These are phyloP conservation scores for Neophaeococcomyces aloes DNA, from an alignment of 2,329 filamentous ascomycete species.

Conservation along the genomic window DNA sequence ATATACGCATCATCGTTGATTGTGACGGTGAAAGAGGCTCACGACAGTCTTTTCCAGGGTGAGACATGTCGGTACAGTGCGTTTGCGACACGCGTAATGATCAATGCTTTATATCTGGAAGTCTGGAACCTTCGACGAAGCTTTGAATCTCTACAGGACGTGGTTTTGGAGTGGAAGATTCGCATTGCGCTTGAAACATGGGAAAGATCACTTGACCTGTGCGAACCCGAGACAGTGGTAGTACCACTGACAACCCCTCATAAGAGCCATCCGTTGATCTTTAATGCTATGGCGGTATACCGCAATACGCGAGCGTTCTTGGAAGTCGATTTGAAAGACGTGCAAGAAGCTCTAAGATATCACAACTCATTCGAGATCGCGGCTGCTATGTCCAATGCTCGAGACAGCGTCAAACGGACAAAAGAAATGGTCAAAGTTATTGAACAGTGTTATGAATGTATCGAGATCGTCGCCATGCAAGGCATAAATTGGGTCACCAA, in stretches of 20 bases:
- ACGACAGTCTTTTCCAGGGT: conserved; percentile 91
- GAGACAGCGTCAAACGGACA: conserved; percentile 87
- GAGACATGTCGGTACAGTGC: conserved; percentile 86
- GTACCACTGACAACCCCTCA: conserved; percentile 89
- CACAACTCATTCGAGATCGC: conserved; percentile 96
- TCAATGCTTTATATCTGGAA: conserved; percentile 94
- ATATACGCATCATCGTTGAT: conserved; percentile 59
- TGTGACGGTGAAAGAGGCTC: conserved; percentile 84
- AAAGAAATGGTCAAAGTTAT: conserved; percentile 98
- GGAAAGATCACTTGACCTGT: conserved; percentile 90
- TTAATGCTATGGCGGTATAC: conserved; percentile 96
- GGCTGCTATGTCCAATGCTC: conserved; percentile 87
- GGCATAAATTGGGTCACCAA: conserved; percentile 97
- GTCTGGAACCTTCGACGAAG: conserved; percentile 99
- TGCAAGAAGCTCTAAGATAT: conserved; percentile 92
- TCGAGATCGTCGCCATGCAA: conserved; percentile 87
- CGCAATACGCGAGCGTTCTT: conserved; percentile 85
- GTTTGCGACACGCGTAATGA: conserved; percentile 95
- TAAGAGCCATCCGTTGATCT: conserved; percentile 90
- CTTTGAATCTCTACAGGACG: conserved; percentile 92
- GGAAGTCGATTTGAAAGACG: conserved; percentile 87
- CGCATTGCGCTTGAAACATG: conserved; percentile 93
- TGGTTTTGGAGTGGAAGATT: conserved; percentile 96
- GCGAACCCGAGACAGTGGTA: conserved; percentile 78
- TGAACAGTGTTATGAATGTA: conserved; percentile 93